Conservation (phyloP, 2,329 filamentous ascomycete species). For the Pyrenophora graminea region DNA sequence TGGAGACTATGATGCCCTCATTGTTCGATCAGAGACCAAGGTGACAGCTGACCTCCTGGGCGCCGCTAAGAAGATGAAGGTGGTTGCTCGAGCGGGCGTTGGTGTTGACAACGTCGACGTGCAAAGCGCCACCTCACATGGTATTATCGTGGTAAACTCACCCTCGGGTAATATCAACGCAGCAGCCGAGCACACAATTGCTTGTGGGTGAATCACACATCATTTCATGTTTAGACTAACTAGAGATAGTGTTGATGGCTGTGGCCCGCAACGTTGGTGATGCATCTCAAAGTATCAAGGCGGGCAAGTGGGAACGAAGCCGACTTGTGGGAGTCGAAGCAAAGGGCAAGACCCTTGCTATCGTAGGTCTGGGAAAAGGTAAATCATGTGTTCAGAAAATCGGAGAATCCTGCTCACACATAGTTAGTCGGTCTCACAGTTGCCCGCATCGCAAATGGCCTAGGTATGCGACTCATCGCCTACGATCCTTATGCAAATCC, state of each 20-base stretch:
- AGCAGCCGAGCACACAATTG: slow-evolving; percentile 77
- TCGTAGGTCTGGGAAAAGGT: slow-evolving; percentile 81
- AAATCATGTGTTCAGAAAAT: neutral
- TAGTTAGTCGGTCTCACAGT: slow-evolving; percentile 73
- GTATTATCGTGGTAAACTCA: slow-evolving; percentile 80
- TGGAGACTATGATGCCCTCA: slow-evolving; percentile 72
- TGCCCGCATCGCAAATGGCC: slow-evolving; percentile 74
- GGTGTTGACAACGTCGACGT: slow-evolving; percentile 82
- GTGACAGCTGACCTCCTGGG: slow-evolving; percentile 70
- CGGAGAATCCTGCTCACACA: slow-evolving; percentile 16
- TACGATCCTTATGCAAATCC: slow-evolving; percentile 78
- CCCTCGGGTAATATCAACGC: slow-evolving; percentile 80
- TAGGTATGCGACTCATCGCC: slow-evolving; percentile 76
- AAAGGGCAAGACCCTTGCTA: slow-evolving; percentile 74
- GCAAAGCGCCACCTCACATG: slow-evolving; percentile 69
- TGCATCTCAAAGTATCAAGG: slow-evolving; percentile 70
- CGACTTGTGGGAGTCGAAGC: slow-evolving; percentile 77
- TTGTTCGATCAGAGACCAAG: slow-evolving; percentile 81
- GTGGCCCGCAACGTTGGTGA: slow-evolving; percentile 74
- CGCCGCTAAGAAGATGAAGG: slow-evolving; percentile 70
- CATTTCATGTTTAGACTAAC: slow-evolving; percentile 27
- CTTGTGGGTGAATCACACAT: slow-evolving; percentile 35
- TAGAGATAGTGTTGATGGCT: slow-evolving; percentile 64
- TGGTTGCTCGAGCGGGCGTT: slow-evolving; percentile 79
- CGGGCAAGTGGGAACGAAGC: slow-evolving; percentile 75